Evolutionary conservation across 192 early-diverging fungal genomes (phyloP), one percentile per base, ranked within the genome.

Genomic region (Coemansia sp.): DNA sequence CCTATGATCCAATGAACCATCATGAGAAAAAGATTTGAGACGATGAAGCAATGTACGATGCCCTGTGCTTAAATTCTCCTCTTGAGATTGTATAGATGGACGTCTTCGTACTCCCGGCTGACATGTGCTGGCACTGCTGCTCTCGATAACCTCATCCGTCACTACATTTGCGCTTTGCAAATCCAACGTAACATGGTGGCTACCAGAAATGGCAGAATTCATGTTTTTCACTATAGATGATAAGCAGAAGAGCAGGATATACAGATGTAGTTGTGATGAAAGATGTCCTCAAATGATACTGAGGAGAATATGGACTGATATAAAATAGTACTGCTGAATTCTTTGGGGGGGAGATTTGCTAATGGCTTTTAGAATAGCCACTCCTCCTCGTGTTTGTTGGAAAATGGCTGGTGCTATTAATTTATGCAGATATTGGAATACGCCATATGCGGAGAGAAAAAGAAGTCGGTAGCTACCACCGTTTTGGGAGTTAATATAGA

Each of bases 1-100:
- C 8, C 38, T 49, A 28, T 54, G 67, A 21, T 30, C 54, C 25
- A 65, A 25, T 0, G 68, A 69, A 22, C 67, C 66, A 57, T 79
- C 76, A 50, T 73, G 71, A 14, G 76, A 79, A 22, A 66, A 65
- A 14, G 73, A 69, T 28, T 69, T 76, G 9, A 65, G 50, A 19
- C 54, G 62, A 49, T 25, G 51, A 8, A 53, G 19, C 2, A 16
- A 4, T 16, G 3, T 16, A 9, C 8, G 51, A 27, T 25, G 19
- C 21, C 1, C 49, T 25, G 21, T 18, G 49, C 10, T 25, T 19
- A 18, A 5, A 51, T 53, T 9, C 8, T 27, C 3, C 24, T 5
- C 3, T 50, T 56, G 54, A 32, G 56, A 26, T 14, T 28, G 23
- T 16, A 53, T 27, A 14, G 51, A 26, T 16, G 12, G 12, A 27